A percentile compares a stretch with the other conserved stretches of the same genome.
Conservation (phyloP, 108 stramenopile species). For the Cyclotella atomus region DNA sequence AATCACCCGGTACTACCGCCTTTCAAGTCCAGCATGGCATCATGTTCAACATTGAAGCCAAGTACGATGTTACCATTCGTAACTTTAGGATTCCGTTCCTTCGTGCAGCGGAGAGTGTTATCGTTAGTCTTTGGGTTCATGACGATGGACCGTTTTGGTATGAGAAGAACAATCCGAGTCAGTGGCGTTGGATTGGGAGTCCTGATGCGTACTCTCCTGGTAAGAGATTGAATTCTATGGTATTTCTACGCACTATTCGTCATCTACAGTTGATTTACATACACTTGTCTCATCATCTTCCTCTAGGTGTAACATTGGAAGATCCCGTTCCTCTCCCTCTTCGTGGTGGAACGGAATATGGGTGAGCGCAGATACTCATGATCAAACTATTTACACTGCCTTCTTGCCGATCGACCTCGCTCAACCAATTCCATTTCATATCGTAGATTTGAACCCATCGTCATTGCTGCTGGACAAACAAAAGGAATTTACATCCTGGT, state of each 20-base stretch:
- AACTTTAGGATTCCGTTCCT: conserved; percentile 27
- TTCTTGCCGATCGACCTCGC: neutral
- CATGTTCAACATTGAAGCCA: conserved; percentile 21
- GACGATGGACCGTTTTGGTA: conserved; percentile 26
- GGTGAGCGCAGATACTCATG: neutral
- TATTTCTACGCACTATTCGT: neutral
- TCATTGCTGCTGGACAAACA: conserved; percentile 8
- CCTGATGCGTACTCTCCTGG: conserved; percentile 20
- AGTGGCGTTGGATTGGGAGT: conserved; percentile 14
- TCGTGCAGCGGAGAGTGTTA: conserved; percentile 1
- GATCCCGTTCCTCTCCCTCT: conserved; percentile 14
- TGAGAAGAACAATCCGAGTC: conserved; percentile 21
- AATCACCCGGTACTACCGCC: conserved; percentile 9
- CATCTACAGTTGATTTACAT: no score
- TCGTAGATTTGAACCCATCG: conserved; percentile 19
- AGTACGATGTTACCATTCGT: conserved; percentile 13
- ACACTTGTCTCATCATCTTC: no score
- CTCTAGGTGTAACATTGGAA: conserved; percentile 13
- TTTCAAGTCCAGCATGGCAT: conserved; percentile 26
- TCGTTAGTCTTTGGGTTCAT: conserved; percentile 8
- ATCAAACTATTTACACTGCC: neutral
- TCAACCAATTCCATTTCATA: neutral
- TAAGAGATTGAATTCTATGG: neutral
- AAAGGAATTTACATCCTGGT: conserved; percentile 21
- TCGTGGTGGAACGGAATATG: conserved; percentile 19